Percentiles rank a stretch among this genome's conserved stretches.
Conservation (phyloP, 176 grass and related monocot species). For the Zea luxurians region DNA sequence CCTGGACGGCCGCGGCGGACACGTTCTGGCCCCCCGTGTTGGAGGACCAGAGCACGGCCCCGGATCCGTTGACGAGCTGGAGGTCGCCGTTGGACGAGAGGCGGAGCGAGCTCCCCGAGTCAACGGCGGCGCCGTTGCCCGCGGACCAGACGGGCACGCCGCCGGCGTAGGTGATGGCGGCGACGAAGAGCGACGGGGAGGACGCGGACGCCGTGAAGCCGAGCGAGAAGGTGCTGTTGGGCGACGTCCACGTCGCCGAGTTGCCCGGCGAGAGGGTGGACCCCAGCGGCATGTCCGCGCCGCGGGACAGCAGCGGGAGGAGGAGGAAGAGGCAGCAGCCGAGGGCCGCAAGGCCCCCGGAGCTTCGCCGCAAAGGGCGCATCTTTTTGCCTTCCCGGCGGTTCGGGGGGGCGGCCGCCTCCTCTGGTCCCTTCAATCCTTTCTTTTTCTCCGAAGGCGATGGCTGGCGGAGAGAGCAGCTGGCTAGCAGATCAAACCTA, state of each 20-base stretch:
- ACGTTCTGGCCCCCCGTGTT: constrained; percentile 48
- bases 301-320: constrained; percentile 34
- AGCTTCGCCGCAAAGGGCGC: not conserved
- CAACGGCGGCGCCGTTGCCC: constrained; percentile 42
- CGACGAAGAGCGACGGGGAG: constrained; percentile 63
- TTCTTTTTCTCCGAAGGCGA: not conserved
- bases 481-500: not conserved
- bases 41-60: constrained; percentile 64
- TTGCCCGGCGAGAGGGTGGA: constrained; percentile 53
- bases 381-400: constrained; percentile 60
- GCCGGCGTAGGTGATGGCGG: constrained; percentile 61
- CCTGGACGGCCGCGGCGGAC: constrained; percentile 48
- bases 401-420: not conserved
- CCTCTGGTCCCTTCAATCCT: not conserved
- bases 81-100: constrained; percentile 67
- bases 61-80: constrained; percentile 70
- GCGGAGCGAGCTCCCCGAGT: constrained; percentile 63
- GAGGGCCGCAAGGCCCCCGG: not conserved
- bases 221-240: constrained; percentile 52
- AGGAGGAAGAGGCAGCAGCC: constrained; percentile 23
- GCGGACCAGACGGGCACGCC: constrained; percentile 62
- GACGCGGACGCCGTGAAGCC: constrained; percentile 58
- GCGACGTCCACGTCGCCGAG: constrained; percentile 55
- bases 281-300: constrained; percentile 62
- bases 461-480: not conserved